Conservation (phyloP, 306 rosid genomes). For the Morella rubra region DNA sequence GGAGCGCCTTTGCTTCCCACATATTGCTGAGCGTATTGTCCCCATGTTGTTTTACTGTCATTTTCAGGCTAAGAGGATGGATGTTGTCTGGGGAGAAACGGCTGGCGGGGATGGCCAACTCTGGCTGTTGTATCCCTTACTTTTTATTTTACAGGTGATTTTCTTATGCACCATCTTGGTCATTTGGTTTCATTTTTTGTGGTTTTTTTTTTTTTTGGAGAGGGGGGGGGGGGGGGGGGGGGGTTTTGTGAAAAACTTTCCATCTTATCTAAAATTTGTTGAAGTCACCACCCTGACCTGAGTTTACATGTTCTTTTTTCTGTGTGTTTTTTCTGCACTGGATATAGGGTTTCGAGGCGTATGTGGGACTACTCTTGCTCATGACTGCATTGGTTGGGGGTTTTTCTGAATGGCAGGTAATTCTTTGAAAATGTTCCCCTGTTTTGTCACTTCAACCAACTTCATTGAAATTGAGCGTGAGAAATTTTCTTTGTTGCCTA, state of each 20-base stretch:
- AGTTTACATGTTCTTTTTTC: background rate
- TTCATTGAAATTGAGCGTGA: constrained; percentile 2
- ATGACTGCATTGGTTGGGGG: constrained; percentile 63
- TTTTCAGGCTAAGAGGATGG: constrained; percentile 98
- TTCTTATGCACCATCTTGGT: constrained; percentile 10
- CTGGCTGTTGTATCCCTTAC: constrained; percentile 92
- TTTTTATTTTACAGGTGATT: constrained; percentile 86
- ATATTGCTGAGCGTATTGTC: background rate
- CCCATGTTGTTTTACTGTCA: constrained; percentile 27
- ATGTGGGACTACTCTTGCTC: constrained; percentile 52
- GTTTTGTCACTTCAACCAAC: background rate
- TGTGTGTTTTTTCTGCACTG: constrained; percentile 8
- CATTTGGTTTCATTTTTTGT: background rate
- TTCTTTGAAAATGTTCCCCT: background rate
- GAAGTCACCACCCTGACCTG: background rate
- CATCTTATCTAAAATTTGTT: constrained; percentile 9
- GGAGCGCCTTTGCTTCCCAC: background rate
- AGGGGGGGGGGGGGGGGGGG: too few species aligned
- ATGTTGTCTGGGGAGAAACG: constrained; percentile 99
- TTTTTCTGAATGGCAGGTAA: constrained; percentile 96
- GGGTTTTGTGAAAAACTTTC: background rate
- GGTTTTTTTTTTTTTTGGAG: too few species aligned
- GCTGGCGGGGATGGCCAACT: constrained; percentile 96
- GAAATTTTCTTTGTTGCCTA: constrained; percentile 14
- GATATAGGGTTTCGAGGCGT: constrained; percentile 82